Base-by-base conservation (phyloP, 768 basidiomycete species). In the Russula emetica region DNA sequence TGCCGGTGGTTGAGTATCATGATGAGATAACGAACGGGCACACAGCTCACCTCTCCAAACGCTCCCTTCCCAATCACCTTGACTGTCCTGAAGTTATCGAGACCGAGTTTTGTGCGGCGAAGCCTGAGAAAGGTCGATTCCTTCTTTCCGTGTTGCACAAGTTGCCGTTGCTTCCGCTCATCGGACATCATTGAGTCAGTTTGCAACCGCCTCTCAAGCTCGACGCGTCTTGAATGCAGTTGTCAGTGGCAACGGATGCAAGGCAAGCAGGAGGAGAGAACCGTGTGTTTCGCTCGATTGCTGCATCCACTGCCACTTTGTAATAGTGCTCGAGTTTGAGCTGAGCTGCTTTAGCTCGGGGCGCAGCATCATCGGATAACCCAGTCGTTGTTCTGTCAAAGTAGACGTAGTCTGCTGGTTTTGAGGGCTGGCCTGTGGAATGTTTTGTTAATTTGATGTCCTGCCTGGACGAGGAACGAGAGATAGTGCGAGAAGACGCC, bases 31-130 rank as follows among this genome's bases (percentile, higher is more conserved):
- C 20, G 45, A 30, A 16, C 18, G 50, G 18, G 18, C 51, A 42
- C 30, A 14, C 22, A 18, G 74, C 83, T 44, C 71, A 92, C 94
- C 79, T 99, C 96, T 73, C 97, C 95, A 71, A 99, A 99, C 20
- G 97, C 97, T 66, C 97, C 97, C 76, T 97, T 98, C 24, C 97
- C 97, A 69, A 99, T 99, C 52, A 99, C 94, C 74, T 98, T 98
- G 71, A 99, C 93, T 5, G 96, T 98, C 68, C 88, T 80, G 78
- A 99, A 99, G 75, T 98, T 90, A 66, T 89, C 86, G 62, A 98
- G 78, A 3, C 94, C 93, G 13, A 99, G 81, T 70, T 90, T 91
- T 32, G 97, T 98, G 55, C 96, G 80, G 60, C 87, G 82, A 57
- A 98, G 80, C 11, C 97, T 85, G 62, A 99, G 82, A 74, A 88